These are phyloP conservation scores for Meredithiella fracta DNA, from an alignment of 2,329 filamentous ascomycete genomes.

Conservation along the genomic window DNA sequence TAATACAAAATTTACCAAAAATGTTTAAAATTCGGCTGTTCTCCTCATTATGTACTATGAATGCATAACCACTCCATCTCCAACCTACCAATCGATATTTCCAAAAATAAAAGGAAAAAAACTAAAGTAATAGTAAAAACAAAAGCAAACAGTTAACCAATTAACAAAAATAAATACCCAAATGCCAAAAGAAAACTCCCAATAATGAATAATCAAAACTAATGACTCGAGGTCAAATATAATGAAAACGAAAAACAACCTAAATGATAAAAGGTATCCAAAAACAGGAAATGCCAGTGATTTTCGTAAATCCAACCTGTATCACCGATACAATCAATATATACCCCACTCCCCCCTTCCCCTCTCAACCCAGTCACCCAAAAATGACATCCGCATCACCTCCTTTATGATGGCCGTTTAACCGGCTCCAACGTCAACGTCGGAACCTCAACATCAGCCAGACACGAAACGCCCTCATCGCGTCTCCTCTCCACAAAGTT, in stretches of 20 bases:
- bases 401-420: slow-evolving; percentile 17
- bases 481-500: slow-evolving; percentile 63
- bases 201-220: neutral
- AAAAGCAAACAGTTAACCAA: too few relatives aligned
- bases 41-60: too few relatives aligned
- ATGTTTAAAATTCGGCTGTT: too few relatives aligned
- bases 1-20: too few relatives aligned
- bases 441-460: slow-evolving; percentile 48
- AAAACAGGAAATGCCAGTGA: slow-evolving; percentile 5
- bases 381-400: neutral
- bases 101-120: too few relatives aligned
- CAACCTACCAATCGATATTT: too few relatives aligned
- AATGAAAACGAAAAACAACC: neutral
- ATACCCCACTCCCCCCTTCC: neutral
- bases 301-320: slow-evolving; percentile 1
- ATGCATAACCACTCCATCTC: too few relatives aligned
- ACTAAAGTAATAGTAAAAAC: too few relatives aligned
- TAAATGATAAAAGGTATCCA: slow-evolving; percentile 4
- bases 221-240: neutral
- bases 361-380: neutral
- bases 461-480: slow-evolving; percentile 51
- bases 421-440: slow-evolving; percentile 27
- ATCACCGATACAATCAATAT: neutral
- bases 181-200: too few relatives aligned
- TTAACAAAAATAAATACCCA: too few relatives aligned